Evolutionary conservation across 106 monocot species (phyloP), one percentile per base, ranked within the genome.

Genomic region (Posidonia australis): DNA sequence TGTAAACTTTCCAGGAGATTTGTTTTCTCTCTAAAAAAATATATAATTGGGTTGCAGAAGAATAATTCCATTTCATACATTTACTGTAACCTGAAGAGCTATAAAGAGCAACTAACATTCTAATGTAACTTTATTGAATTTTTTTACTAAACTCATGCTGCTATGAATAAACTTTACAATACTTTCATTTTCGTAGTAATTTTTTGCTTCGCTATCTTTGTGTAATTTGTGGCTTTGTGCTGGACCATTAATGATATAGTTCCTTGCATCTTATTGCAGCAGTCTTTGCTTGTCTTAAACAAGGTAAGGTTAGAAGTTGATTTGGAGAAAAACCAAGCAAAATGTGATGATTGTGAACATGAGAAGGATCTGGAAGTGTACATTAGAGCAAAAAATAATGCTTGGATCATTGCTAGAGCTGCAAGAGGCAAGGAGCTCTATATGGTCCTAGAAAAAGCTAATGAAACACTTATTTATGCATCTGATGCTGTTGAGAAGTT

Each of bases 401-500:
- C 96, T 23, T 98, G 96, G 96, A 71, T 84, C 65, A 87, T 98
- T 81, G 84, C 90, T 62, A 82, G 82, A 74, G 26, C 85, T 72
- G 63, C 68, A 42, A 74, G 80, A 76, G 96, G 96, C 46, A 98
- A 69, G 66, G 96, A 90, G 61, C 80, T 98, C 26, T 90, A 83
- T 60, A 98, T 98, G 82, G 87, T 78, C 48, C 68, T 98, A 46
- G 96, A 98, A 43, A 98, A 90, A 60, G 90, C 84, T 18, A 85
- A 69, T 66, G 96, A 98, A 74, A 98, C 90, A 42, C 84, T 98
- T 66, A 71, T 90, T 36, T 90, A 87, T 79, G 96, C 96, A 62
- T 78, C 90, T 5, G 82, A 87, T 61, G 82, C 96, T 32, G 77
- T 98, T 13, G 96, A 90, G 70, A 98, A 98, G 69, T 98, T 98